Evolutionary conservation across 169 alveolate genomes (phyloP), one percentile per base, ranked within the genome.

Genomic region (Eimeria tenella): DNA sequence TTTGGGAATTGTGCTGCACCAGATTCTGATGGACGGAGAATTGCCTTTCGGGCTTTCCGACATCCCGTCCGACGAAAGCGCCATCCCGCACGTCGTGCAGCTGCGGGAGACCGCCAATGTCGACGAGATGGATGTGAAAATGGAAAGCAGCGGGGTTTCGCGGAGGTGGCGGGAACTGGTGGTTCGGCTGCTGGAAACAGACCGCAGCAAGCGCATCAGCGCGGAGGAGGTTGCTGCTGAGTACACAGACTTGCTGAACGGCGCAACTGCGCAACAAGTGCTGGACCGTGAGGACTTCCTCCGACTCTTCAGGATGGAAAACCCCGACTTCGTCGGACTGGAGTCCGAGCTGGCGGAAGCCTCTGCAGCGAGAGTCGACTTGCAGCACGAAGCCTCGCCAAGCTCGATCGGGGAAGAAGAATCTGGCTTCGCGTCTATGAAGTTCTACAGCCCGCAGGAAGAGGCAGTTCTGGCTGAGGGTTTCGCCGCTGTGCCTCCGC

Each of bases 1-100:
- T 21, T 52, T 81, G 5, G 89, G 89, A 6, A 11, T 81, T 13
- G 50, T 81, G 23, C 52, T 81, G 71, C 53, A 81, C 23, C 71
- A 81, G 70, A 81, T 81, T 53, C 10, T 81, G 89, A 81, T 81
- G 89, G 89, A 56, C 19, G 89, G 89, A 17, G 70, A 81, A 56
- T 52, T 81, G 52, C 89, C 89, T 0, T 81, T 53, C n/a, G 70
- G 70, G 71, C 89, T 81, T n/a, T 15, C 55, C 10, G 15, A 21
- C 7, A 5, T 81, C 15, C n/a, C 70, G 0, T 4, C 65, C 6
- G 53, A 81, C 4, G 23, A 42, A 10, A 71, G 53, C 13, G 17
- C 71, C 3, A 5, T 52, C 13, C 19, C 89, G 17, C 42, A 81
- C 21, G 71, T 81, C 17, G 56, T 56, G 52, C 31, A 52, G 21